phyloP scores from a whole-genome alignment of 768 basidiomycete genomes.

The Pleurotus tuoliensis region DNA sequence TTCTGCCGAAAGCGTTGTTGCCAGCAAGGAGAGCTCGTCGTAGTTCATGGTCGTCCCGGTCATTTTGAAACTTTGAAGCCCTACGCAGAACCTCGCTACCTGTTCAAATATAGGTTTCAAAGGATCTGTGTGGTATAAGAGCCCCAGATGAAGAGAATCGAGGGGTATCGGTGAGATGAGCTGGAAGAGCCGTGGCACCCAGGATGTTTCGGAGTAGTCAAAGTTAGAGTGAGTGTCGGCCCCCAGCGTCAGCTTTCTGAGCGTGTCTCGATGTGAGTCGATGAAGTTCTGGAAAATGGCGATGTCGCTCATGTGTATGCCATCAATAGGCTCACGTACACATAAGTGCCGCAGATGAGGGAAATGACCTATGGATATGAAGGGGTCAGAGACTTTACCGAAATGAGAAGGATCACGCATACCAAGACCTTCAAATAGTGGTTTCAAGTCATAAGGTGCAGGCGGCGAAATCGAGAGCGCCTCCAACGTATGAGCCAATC shows the following conservation, averaged over 20 bases:
- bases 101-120: not conserved
- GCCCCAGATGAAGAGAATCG: not conserved
- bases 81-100: not conserved
- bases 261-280: not conserved
- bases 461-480: not conserved
- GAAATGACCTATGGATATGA: not conserved
- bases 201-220: not conserved
- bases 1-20: not conserved
- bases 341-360: not conserved
- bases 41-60: not conserved
- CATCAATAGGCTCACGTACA: slow-evolving; percentile 2
- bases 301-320: slow-evolving; percentile 4
- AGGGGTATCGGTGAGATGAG: not conserved
- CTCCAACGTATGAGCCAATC: not conserved
- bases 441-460: not conserved
- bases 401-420: not conserved
- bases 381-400: not conserved
- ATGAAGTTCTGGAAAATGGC: not conserved
- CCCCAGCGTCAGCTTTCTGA: not conserved
- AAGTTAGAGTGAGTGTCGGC: not conserved
- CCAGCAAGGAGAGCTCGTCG: not conserved
- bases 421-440: not conserved
- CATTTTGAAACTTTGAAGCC: not conserved
- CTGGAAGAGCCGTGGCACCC: not conserved
- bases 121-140: not conserved